Conservation (phyloP, 208 protist genomes). For the Jaenimonas drosophilae region DNA sequence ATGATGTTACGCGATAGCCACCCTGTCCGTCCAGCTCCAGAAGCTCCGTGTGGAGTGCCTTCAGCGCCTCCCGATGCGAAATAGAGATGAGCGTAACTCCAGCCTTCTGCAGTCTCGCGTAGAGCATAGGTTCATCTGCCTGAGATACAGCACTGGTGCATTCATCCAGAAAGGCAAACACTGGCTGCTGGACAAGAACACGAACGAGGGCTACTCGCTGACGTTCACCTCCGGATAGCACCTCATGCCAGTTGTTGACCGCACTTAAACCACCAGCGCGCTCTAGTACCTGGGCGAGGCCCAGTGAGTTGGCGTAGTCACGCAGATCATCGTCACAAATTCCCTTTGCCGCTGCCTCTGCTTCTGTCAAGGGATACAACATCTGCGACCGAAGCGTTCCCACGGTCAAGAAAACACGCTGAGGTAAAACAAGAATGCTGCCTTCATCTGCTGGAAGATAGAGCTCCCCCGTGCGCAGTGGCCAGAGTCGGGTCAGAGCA, state of each 20-base stretch:
- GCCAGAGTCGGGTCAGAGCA: constrained; percentile 62
- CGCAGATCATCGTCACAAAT: constrained; percentile 46
- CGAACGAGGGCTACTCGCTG: constrained; percentile 82
- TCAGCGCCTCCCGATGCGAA: constrained; percentile 69
- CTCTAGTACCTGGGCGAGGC: constrained; percentile 48
- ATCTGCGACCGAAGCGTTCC: constrained; percentile 77
- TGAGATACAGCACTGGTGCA: constrained; percentile 86
- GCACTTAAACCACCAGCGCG: constrained; percentile 76
- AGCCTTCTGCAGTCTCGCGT: constrained; percentile 40
- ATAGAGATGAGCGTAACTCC: constrained; percentile 82
- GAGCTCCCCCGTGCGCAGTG: constrained; percentile 36
- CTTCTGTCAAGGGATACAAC: constrained; percentile 45
- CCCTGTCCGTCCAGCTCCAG: constrained; percentile 56
- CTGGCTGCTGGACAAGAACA: constrained; percentile 60
- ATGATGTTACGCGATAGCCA: constrained; percentile 31
- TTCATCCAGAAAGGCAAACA: constrained; percentile 87
- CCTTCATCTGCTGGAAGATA: too few species aligned
- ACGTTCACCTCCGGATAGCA: constrained; percentile 84
- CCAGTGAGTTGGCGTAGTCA: constrained; percentile 25
- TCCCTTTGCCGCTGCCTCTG: constrained; percentile 9
- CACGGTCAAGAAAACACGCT: constrained; percentile 71
- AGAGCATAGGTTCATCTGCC: constrained; percentile 68
- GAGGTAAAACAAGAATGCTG: constrained; percentile 72
- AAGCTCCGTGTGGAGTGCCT: constrained; percentile 35
- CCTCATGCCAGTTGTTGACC: constrained; percentile 67